Base-by-base conservation (phyloP, 1,284 basidiomycete species). In the Melanopsichium pennsylvanicum region DNA sequence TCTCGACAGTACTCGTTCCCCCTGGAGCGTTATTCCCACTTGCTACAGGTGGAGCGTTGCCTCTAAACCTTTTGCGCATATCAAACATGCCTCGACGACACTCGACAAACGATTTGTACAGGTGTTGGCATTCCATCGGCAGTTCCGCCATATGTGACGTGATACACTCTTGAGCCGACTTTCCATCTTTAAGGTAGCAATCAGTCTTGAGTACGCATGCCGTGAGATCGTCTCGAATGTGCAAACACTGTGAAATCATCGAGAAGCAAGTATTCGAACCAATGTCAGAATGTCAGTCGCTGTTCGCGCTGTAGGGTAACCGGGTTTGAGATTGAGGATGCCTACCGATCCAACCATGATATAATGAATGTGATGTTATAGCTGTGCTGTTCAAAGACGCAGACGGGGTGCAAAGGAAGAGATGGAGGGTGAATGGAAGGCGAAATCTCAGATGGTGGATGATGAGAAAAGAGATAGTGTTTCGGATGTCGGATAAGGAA, bases 61-160 rank as follows among this genome's bases (percentile, higher is more conserved):
- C 72, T 23, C 72, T 61, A 22, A 74, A 74, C 21, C 72, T 31
- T 36, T 74, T 74, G 13, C 72, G 37, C 72, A 74, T 74, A 36
- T 74, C 72, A 25, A 74, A 38, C 68, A 75, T 61, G 7, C 71
- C 72, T 16, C 72, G 60, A 16, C 72, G 36, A 33, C 73, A 75
- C 29, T 64, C 61, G 26, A 75, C 73, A 45, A 62, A 75, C 15
- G 50, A 59, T 61, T 72, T 74, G 64, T 75, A 75, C 18, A 75
- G 44, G 19, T 68, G 56, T 37, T 73, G 70, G 35, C 73, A 75
- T 33, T 74, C 72, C n/a, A 56, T 13, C 34, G 73, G 73, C 45
- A 75, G 26, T 18, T 71, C 57, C 4, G 57, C 35, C 71, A 72
- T 68, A 36, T 75, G 72, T 18, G 68, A 38, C 8, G 49, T 57